phyloP scores from a whole-genome alignment of 2,329 filamentous ascomycete genomes.

The Aspergillus pseudoterreus region DNA sequence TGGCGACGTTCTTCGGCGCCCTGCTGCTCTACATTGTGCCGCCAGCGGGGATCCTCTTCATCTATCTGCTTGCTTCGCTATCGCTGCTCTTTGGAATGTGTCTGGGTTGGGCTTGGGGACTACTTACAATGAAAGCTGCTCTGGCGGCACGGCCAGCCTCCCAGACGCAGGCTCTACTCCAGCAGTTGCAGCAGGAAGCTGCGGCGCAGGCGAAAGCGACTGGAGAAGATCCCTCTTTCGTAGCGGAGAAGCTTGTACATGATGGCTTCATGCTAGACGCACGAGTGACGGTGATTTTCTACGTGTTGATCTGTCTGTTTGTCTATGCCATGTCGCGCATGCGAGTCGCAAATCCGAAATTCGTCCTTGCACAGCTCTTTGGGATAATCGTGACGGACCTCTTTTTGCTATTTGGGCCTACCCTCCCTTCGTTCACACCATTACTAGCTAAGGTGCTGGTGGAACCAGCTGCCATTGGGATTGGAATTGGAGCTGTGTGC shows the following conservation, averaged over 20 bases:
- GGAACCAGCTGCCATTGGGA: conserved; percentile 45
- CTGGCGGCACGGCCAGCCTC: conserved; percentile 38
- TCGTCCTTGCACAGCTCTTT: conserved; percentile 46
- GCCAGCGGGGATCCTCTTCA: conserved; percentile 43
- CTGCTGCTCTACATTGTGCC: conserved; percentile 45
- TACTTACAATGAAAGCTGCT: conserved; percentile 48
- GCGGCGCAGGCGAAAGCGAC: conserved; percentile 30
- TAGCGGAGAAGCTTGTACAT: conserved; percentile 37
- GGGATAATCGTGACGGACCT: conserved; percentile 46
- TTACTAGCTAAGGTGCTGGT: conserved; percentile 39
- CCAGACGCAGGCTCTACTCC: conserved; percentile 32
- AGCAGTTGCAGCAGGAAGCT: conserved; percentile 30
- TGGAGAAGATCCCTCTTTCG: conserved; percentile 23
- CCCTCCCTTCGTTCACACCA: conserved; percentile 38
- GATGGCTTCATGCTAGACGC: conserved; percentile 48
- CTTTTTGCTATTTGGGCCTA: conserved; percentile 43
- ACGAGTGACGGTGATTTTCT: conserved; percentile 36
- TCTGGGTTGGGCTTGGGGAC: conserved; percentile 48
- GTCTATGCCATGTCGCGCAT: conserved; percentile 45
- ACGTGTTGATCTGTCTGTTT: conserved; percentile 40
- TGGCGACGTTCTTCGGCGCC: conserved; percentile 45
- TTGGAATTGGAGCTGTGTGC: conserved; percentile 43
- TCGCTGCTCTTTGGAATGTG: conserved; percentile 47
- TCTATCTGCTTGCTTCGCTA: conserved; percentile 42
- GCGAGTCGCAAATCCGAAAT: conserved; percentile 44